Evolutionary conservation across 306 rosid species (phyloP).

Genomic region (Gillenia trifoliata): DNA sequence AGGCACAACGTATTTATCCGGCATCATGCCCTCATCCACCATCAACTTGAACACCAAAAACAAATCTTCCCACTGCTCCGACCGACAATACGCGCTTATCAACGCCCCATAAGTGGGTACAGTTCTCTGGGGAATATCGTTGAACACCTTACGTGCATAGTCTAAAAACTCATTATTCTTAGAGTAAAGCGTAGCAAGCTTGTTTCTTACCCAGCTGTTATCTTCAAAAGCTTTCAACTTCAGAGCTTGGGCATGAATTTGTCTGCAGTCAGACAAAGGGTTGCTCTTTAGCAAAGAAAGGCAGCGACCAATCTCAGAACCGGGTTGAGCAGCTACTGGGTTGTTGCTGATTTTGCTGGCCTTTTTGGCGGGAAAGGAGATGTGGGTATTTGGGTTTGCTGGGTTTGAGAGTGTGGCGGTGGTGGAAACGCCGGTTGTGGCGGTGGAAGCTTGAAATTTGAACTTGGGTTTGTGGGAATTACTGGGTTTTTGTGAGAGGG

Average conservation of each 20-base stretch:
- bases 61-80: slow-evolving; percentile 33
- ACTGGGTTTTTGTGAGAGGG: slow-evolving; percentile 15
- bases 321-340: slow-evolving; percentile 7
- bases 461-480: slow-evolving; percentile 8
- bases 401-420: not conserved
- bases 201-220: slow-evolving; percentile 18
- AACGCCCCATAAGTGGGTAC: slow-evolving; percentile 16
- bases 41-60: slow-evolving; percentile 30
- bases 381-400: not conserved
- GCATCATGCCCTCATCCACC: slow-evolving; percentile 35
- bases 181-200: slow-evolving; percentile 2
- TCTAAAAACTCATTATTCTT: slow-evolving; percentile 19
- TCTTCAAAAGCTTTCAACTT: slow-evolving; percentile 25
- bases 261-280: slow-evolving; percentile 9
- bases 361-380: slow-evolving; percentile 8
- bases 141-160: slow-evolving; percentile 34
- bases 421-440: not conserved
- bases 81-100: slow-evolving; percentile 30
- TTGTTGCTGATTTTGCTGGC: not conserved
- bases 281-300: slow-evolving; percentile 17
- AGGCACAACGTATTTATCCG: slow-evolving; percentile 39
- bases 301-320: slow-evolving; percentile 11
- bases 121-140: slow-evolving; percentile 26
- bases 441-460: slow-evolving; percentile 14
- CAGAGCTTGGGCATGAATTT: slow-evolving; percentile 26